Evolutionary conservation across 108 stramenopile genomes (phyloP), one percentile per base, ranked within the genome.

Genomic region (Skeletonema grethae): DNA sequence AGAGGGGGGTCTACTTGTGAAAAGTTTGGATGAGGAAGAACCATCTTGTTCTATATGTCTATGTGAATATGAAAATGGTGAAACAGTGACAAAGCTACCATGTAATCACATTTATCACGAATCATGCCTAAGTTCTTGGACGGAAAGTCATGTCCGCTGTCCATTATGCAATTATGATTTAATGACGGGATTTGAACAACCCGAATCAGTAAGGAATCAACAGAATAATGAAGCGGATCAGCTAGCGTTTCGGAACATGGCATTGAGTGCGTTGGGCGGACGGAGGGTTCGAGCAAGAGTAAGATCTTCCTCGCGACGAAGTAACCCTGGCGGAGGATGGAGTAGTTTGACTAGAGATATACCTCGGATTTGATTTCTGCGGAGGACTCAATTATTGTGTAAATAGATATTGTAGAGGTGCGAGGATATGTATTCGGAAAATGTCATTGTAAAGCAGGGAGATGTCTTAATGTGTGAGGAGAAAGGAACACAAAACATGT

Each of bases 161-260:
- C 95, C 95, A 5, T 80, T 96, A 9, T 96, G 95, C 57, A 96
- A 96, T 68, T 80, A 85, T 50, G 90, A 96, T 71, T 73, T 96
- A 72, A 77, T 77, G 84, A 72, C 73, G 36, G 77, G 81, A 6
- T 80, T 80, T 35, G 73, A 69, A 32, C 67, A 31, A 28, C 79
- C 72, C 11, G 38, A 39, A 18, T 35, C 58, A 8, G 61, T 59
- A 0, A 69, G 65, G 29, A 73, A 61, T 45, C 75, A 65, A 22
- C 70, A 70, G 24, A 59, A 36, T 3, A 46, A 48, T 24, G 67
- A 70, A 30, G 39, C 46, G 88, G 65, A 60, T 41, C 55, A 18
- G 59, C 41, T 43, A 43, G 41, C 41, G 1, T 68, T 57, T 58
- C 57, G 70, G 32, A 68, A 61, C 5, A 68, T 69, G 73, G 67